A percentile compares a stretch with the other conserved stretches of the same genome.
phyloP scores from a whole-genome alignment of 139 green algal species.

The Desmodesmus armatus region DNA sequence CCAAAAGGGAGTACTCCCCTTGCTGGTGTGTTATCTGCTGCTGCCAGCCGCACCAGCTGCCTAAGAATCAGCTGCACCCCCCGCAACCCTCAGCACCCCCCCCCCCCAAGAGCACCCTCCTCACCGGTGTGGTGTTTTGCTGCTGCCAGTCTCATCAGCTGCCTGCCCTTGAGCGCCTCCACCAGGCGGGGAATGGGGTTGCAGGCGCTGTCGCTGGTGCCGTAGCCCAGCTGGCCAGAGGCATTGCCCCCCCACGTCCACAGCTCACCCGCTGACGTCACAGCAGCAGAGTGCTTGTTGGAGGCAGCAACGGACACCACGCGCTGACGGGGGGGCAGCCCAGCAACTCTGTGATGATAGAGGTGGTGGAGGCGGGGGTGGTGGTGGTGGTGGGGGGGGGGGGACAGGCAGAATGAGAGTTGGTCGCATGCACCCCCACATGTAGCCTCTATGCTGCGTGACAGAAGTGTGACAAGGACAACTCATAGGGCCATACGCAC shows the following conservation, averaged over 20 bases:
- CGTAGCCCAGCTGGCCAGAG: constrained; percentile 84
- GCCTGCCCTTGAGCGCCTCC: constrained; percentile 81
- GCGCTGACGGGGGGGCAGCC: constrained; percentile 53
- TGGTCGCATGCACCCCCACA: background rate
- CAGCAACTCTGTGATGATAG: constrained; percentile 51
- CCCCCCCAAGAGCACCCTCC: too few species aligned
- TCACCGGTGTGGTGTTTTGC: constrained; percentile 93
- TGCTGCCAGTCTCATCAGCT: constrained; percentile 72
- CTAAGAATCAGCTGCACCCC: too few species aligned
- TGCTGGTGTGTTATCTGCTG: too few species aligned
- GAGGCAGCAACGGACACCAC: constrained; percentile 83
- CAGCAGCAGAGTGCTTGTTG: constrained; percentile 86
- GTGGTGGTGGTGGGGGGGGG: too few species aligned
- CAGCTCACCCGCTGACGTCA: constrained; percentile 76
- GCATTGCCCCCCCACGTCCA: constrained; percentile 89
- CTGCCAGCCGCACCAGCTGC: too few species aligned
- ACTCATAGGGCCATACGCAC: too few species aligned
- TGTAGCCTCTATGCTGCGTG: background rate
- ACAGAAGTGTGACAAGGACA: too few species aligned
- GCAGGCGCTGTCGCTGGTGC: constrained; percentile 76
- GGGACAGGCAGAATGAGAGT: too few species aligned
- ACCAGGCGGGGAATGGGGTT: constrained; percentile 81
- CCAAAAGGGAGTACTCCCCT: too few species aligned
- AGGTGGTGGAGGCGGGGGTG: too few species aligned
- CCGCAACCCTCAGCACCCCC: too few species aligned